phyloP scores from a whole-genome alignment of 2,329 filamentous ascomycete species.

The Fusarium sp. region DNA sequence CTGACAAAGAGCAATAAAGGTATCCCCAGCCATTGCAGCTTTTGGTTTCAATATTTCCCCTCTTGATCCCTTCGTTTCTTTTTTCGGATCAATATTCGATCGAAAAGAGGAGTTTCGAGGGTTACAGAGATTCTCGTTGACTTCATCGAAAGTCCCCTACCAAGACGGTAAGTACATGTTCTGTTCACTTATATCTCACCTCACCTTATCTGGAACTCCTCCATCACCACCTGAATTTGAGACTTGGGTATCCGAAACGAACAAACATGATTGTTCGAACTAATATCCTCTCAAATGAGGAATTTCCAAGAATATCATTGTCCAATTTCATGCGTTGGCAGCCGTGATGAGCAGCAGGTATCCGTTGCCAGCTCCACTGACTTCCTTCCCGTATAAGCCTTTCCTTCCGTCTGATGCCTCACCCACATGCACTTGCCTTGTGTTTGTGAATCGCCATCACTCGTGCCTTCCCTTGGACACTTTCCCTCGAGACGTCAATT shows the following conservation, averaged over 20 bases:
- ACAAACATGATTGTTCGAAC: neutral
- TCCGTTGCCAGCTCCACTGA: constrained; percentile 20
- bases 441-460: neutral
- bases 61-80: constrained; percentile 28
- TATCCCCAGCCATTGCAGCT: constrained; percentile 36
- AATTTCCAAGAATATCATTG: neutral
- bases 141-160: constrained; percentile 15
- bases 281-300: neutral
- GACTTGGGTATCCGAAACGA: neutral
- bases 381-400: constrained; percentile 5
- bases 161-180: constrained; percentile 32
- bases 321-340: constrained; percentile 19
- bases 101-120: constrained; percentile 19
- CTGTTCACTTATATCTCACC: constrained; percentile 19
- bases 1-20: constrained; percentile 42
- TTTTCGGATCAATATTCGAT: constrained; percentile 33
- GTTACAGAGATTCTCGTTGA: constrained; percentile 13
- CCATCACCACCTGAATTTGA: neutral
- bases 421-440: constrained; percentile 16
- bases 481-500: too few species aligned
- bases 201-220: constrained; percentile 22
- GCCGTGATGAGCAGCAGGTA: constrained; percentile 18
- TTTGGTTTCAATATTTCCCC: constrained; percentile 35
- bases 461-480: constrained; percentile 14
- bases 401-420: constrained; percentile 30